Conservation (phyloP, 2,329 filamentous ascomycete genomes). For the Fusarium sp. region DNA sequence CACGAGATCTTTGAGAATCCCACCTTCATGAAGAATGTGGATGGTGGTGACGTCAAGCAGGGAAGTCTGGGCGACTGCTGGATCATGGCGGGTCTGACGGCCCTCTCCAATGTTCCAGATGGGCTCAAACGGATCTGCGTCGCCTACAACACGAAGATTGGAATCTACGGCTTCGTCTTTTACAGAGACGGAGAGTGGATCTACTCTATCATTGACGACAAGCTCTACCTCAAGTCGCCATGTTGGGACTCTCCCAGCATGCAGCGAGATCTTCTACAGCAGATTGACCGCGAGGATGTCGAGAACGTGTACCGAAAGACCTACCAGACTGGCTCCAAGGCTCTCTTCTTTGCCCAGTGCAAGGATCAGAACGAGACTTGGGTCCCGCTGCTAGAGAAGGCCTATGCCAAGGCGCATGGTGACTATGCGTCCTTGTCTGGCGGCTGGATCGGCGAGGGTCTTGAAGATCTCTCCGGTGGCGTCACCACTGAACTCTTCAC, state of each 20-base stretch:
- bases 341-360: conserved; percentile 83
- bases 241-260: conserved; percentile 84
- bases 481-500: conserved; percentile 77
- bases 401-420: conserved; percentile 86
- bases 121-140: conserved; percentile 82
- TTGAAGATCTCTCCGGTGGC: conserved; percentile 74
- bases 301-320: conserved; percentile 78
- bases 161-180: conserved; percentile 92
- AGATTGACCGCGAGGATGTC: conserved; percentile 79
- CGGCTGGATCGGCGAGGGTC: conserved; percentile 74
- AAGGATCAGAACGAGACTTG: conserved; percentile 84
- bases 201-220: conserved; percentile 91
- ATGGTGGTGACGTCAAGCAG: conserved; percentile 81
- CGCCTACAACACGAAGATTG: conserved; percentile 77
- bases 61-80: conserved; percentile 85
- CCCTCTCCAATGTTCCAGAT: conserved; percentile 78
- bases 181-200: conserved; percentile 92
- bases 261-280: conserved; percentile 79
- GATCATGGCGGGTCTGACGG: conserved; percentile 83
- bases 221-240: conserved; percentile 84
- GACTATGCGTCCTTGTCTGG: conserved; percentile 79
- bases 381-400: conserved; percentile 84
- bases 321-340: conserved; percentile 80
- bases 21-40: conserved; percentile 74
- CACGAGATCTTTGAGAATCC: conserved; percentile 82